A percentile compares a stretch with the other conserved stretches of the same genome.
Evolutionary conservation across 108 stramenopile genomes (phyloP).

Genomic region (Discostella pseudostelligera): DNA sequence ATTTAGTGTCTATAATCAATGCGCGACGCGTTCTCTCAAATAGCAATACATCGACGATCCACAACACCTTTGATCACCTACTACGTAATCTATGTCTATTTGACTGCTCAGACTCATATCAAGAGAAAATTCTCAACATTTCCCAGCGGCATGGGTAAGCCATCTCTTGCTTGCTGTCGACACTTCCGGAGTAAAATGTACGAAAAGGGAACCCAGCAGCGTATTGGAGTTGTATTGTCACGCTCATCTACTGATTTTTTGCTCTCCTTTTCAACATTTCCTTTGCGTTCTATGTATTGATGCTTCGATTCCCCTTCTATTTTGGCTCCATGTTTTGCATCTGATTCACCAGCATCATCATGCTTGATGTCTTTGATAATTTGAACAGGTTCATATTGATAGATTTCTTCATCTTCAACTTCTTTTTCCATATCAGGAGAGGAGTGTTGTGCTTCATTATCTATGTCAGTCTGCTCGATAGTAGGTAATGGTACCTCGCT

Average conservation of each 20-base stretch:
- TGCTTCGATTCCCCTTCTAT: neutral
- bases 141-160: constrained; percentile 1
- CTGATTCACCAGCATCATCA: constrained; percentile 1
- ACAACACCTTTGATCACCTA: too few species aligned
- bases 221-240: neutral
- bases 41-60: too few species aligned
- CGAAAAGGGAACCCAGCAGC: constrained; percentile 37
- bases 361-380: neutral
- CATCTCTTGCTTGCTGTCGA: neutral
- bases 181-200: constrained; percentile 19
- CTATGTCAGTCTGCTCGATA: neutral
- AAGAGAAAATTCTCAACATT: constrained; percentile 22
- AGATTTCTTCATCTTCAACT: neutral
- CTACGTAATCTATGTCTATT: too few species aligned
- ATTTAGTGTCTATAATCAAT: neutral
- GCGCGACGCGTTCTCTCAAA: too few species aligned
- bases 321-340: neutral
- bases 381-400: neutral
- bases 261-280: neutral
- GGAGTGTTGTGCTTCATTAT: neutral
- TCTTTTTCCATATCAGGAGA: neutral
- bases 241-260: neutral
- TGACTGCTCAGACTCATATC: constrained; percentile 8
- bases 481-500: neutral
- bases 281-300: neutral